phyloP scores from a whole-genome alignment of 768 basidiomycete species.

The Leucosporidium creatinivorum region DNA sequence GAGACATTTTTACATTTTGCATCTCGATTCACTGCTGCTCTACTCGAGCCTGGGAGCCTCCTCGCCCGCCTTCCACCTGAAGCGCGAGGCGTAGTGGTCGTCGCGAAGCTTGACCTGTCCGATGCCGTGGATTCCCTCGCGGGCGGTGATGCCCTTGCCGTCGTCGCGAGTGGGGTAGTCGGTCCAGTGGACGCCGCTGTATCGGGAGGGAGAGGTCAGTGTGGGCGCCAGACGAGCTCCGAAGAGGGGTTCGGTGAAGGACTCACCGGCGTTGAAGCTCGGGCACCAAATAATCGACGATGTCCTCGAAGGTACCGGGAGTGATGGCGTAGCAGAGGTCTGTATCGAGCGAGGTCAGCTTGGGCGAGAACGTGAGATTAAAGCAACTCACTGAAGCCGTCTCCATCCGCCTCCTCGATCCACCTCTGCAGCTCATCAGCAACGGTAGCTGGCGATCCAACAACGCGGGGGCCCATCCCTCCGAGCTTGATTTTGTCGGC shows the following conservation, averaged over 20 bases:
- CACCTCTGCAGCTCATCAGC: neutral
- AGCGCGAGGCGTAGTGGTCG: constrained; percentile 1
- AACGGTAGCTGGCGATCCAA: neutral
- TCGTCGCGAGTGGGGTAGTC: constrained; percentile 5
- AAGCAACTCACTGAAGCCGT: constrained; percentile 1
- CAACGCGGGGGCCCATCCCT: neutral
- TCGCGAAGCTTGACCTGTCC: neutral
- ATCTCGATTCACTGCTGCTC: neutral
- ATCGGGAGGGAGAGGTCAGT: too few species aligned
- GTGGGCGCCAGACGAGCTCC: too few species aligned
- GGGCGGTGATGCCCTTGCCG: constrained; percentile 7
- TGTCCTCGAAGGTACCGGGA: constrained; percentile 6
- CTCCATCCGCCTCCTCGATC: constrained; percentile 1
- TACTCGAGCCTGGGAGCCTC: neutral
- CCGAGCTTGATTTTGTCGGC: neutral
- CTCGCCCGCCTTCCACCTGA: constrained; percentile 3
- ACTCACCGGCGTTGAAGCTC: constrained; percentile 11
- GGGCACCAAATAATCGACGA: constrained; percentile 13
- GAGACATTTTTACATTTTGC: neutral
- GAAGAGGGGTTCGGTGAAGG: too few species aligned
- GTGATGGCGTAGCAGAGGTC: constrained; percentile 2
- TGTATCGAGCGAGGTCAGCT: neutral
- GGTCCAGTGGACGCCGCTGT: constrained; percentile 9
- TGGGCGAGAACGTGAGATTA: neutral
- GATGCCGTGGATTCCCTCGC: constrained; percentile 9